Conservation (phyloP, 2,329 filamentous ascomycete species). For the Pleurostoma richardsiae region DNA sequence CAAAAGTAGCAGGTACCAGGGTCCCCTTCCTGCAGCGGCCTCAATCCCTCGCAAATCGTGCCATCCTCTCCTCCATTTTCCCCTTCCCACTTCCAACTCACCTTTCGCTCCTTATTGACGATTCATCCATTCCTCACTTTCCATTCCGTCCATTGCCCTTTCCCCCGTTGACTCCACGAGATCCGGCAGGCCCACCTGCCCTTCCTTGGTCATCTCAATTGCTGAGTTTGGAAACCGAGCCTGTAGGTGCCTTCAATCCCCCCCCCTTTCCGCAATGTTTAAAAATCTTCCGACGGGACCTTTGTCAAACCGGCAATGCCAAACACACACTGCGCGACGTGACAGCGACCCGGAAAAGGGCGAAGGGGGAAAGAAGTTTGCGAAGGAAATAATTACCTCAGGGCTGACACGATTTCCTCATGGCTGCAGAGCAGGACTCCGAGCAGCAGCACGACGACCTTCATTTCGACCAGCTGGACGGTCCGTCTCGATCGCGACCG, state of each 20-base stretch:
- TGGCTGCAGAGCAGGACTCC: background rate
- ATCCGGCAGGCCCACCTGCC: background rate
- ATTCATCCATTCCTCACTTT: constrained; percentile 6
- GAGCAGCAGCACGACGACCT: background rate
- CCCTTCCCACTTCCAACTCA: background rate
- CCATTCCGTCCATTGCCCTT: constrained; percentile 12
- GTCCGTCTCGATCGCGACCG: background rate
- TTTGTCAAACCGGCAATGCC: too few relatives aligned
- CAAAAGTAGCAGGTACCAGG: too few relatives aligned
- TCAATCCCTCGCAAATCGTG: constrained; percentile 16
- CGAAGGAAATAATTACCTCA: too few relatives aligned
- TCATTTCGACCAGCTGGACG: background rate
- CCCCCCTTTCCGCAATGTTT: too few relatives aligned
- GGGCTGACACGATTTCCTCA: too few relatives aligned
- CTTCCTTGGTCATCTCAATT: background rate
- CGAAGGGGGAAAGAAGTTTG: too few relatives aligned
- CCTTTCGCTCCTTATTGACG: constrained; percentile 8
- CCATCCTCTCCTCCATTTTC: constrained; percentile 6
- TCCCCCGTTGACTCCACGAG: constrained; percentile 4
- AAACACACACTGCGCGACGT: too few relatives aligned
- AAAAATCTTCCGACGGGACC: too few relatives aligned
- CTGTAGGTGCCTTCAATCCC: too few relatives aligned
- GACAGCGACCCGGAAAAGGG: too few relatives aligned
- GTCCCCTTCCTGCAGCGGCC: constrained; percentile 2
- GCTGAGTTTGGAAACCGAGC: background rate